phyloP scores from a whole-genome alignment of 2,329 filamentous ascomycete genomes.

The Aspergillus costaricaensis region DNA sequence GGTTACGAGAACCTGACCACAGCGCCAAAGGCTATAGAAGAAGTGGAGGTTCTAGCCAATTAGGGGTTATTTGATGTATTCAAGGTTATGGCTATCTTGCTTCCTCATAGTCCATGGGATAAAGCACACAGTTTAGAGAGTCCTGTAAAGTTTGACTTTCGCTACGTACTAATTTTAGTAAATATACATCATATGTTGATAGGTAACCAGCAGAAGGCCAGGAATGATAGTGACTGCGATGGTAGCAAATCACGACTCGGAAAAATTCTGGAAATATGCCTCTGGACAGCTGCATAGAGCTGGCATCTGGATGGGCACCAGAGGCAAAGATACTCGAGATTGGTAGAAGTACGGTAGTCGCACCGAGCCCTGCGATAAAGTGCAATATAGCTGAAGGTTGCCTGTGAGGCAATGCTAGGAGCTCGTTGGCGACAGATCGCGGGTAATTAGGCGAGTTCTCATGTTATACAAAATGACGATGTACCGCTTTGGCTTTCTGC shows the following conservation, averaged over 20 bases:
- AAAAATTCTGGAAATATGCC: not conserved
- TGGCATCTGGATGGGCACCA: not conserved
- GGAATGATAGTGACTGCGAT: too few species aligned
- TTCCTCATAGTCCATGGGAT: not conserved
- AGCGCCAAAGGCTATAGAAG: constrained; percentile 71
- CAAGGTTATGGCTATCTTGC: too few species aligned
- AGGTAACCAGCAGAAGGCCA: too few species aligned
- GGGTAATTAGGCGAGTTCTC: not conserved
- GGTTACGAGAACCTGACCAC: constrained; percentile 83
- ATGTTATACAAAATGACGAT: not conserved
- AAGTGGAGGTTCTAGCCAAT: constrained; percentile 57
- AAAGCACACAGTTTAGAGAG: not conserved
- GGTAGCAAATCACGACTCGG: not conserved
- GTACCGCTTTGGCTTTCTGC: not conserved
- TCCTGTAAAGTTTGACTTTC: too few species aligned
- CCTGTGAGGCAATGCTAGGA: not conserved
- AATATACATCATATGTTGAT: too few species aligned
- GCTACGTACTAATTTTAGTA: too few species aligned
- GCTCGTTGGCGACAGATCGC: not conserved
- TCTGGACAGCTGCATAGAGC: too few species aligned
- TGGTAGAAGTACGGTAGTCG: not conserved
- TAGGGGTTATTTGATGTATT: constrained; percentile 11
- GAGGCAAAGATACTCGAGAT: not conserved
- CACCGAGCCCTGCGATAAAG: not conserved
- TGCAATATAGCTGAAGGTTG: not conserved